Conservation (phyloP, 139 green algal species). For the Chlorella ohadii region DNA sequence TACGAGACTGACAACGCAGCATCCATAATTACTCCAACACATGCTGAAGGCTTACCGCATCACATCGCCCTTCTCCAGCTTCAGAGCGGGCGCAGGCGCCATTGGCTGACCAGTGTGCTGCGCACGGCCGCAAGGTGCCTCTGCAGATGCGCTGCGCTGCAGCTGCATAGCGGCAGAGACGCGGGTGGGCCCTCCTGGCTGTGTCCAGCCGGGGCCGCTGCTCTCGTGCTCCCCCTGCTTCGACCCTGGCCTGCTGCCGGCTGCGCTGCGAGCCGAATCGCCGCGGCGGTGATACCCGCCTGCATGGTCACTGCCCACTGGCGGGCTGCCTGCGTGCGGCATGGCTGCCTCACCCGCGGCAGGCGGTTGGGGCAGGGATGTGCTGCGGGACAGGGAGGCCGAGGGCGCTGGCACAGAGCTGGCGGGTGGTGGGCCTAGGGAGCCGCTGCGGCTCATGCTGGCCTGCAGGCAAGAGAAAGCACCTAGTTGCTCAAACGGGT, state of each 20-base stretch:
- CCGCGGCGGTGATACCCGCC: background rate
- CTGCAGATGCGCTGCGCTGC: background rate
- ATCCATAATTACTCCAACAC: too few relatives aligned
- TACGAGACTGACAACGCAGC: too few relatives aligned
- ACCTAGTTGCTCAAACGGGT: too few relatives aligned
- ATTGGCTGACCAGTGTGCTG: background rate
- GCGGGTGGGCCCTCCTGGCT: background rate
- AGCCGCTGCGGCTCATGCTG: background rate
- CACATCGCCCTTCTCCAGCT: constrained; percentile 27
- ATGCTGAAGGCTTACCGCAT: too few relatives aligned
- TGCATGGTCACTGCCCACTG: too few relatives aligned
- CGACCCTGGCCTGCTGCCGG: background rate
- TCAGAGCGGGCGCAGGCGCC: background rate
- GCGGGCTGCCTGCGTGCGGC: background rate
- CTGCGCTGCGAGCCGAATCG: background rate
- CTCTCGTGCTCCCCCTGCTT: background rate
- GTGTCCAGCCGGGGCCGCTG: background rate
- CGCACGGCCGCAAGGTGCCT: background rate
- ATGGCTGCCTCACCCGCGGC: too few relatives aligned
- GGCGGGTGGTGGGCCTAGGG: background rate
- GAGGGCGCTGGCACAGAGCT: background rate
- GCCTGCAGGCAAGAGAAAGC: background rate
- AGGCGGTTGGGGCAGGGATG: background rate
- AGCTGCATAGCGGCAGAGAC: background rate
- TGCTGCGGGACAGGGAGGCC: background rate